A percentile compares a stretch with the other conserved stretches of the same genome.
phyloP scores from a whole-genome alignment of 2,329 filamentous ascomycete species.

The Rutstroemia sydowiana region DNA sequence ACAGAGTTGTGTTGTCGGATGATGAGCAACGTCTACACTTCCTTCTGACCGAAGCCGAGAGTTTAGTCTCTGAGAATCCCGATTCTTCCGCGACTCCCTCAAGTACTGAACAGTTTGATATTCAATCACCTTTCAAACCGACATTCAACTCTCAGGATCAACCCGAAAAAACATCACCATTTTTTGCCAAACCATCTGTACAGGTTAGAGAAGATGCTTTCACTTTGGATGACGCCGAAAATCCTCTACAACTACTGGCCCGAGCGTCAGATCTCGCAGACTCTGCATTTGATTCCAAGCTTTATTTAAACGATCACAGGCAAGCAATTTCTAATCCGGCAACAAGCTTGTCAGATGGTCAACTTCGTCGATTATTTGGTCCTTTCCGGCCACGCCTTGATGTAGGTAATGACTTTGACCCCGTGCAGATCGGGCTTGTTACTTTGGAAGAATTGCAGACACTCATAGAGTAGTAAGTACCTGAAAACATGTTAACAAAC shows the following conservation, averaged over 20 bases:
- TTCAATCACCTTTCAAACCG: background rate
- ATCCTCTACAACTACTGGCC: slow-evolving; percentile 65
- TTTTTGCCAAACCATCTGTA: background rate
- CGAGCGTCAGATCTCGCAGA: slow-evolving; percentile 57
- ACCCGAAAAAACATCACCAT: background rate
- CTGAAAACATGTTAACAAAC: background rate
- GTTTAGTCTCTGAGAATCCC: slow-evolving; percentile 28
- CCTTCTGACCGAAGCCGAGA: slow-evolving; percentile 42
- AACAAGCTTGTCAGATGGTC: slow-evolving; percentile 27
- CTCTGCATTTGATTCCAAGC: slow-evolving; percentile 11
- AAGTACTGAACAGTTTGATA: background rate
- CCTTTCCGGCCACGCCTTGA: slow-evolving; percentile 57
- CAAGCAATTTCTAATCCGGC: background rate
- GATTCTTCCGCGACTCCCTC: slow-evolving; percentile 16
- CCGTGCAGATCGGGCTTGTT: slow-evolving; percentile 62
- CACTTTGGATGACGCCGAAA: slow-evolving; percentile 65
- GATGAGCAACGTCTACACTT: slow-evolving; percentile 42
- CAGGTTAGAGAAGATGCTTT: slow-evolving; percentile 40
- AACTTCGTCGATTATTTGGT: slow-evolving; percentile 59
- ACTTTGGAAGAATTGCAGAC: slow-evolving; percentile 56
- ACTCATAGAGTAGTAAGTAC: slow-evolving; percentile 55
- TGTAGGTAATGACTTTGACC: slow-evolving; percentile 56
- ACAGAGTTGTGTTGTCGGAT: slow-evolving; percentile 32
- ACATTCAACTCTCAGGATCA: background rate
- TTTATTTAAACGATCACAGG: background rate